Evolutionary conservation across 495 filamentous ascomycete species (phyloP), one percentile per base, ranked within the genome.

Genomic region (Aspergillus biplanus): DNA sequence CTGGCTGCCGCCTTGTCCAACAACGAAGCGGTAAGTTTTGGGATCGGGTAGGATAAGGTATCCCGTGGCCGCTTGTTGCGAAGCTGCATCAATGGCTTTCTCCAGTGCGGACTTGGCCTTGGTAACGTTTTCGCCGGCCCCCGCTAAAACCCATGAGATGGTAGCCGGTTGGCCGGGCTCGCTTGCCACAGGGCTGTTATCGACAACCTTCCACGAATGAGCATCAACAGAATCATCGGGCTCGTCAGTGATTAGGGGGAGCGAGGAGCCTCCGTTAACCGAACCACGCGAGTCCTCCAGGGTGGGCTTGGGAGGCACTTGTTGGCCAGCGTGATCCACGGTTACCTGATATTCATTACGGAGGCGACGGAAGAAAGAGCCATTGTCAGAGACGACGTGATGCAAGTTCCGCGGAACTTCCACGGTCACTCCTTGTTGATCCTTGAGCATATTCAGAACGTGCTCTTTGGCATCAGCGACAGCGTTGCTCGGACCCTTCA

Each of bases 41-140:
- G 96, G 92, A 69, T 98, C 93, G 0, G 93, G 92, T 21, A 98
- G 83, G 67, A 93, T 86, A 50, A 99, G 84, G 72, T 95, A 97
- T 6, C 96, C 95, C 1, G 86, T 90, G 13, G 83, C 83, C 33
- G 83, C 87, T 68, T 91, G 89, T 70, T 88, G 87, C 55, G 84
- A 78, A 2, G 92, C 92, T 58, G 88, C 78, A 61, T 88, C 83
- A 50, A 97, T 79, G 12, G 92, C 90, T 63, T 84, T 80, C 55
- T 86, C 80, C 35, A 98, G 83, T 12, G 81, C 77, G n/a, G 85
- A 81, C 72, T 89, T 90, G 37, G 92, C 95, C 74, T 90, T 90
- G 57, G 85, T 82, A 42, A 97, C 80, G 62, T 86, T 90, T 56
- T 97, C 90, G 0, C 85, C 78, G 18, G 83, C 81, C 16, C 95